A percentile compares a stretch with the other conserved stretches of the same genome.
These are phyloP conservation scores for Conticribra guillardii DNA, from an alignment of 108 stramenopile genomes.

Conservation along the genomic window DNA sequence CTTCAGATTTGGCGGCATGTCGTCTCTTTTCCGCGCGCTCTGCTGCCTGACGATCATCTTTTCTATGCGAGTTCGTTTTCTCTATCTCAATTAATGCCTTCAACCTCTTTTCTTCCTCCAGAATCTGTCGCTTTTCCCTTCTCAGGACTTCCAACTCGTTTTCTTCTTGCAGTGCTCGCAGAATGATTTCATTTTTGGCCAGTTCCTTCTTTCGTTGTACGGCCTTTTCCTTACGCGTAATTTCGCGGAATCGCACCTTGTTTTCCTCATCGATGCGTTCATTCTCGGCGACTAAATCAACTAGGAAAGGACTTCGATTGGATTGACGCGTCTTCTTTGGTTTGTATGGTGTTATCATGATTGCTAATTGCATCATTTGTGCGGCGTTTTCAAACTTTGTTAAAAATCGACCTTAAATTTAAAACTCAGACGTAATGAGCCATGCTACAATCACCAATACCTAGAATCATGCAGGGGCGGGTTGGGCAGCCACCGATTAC, in stretches of 20 bases:
- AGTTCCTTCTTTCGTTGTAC: not conserved
- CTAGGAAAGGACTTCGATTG: slow-evolving; percentile 11
- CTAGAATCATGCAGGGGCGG: too few species aligned
- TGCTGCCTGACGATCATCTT: slow-evolving; percentile 15
- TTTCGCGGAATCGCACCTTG: slow-evolving; percentile 6
- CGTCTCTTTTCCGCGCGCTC: slow-evolving; percentile 18
- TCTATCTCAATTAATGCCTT: slow-evolving; percentile 28
- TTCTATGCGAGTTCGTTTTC: slow-evolving; percentile 7
- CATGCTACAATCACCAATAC: too few species aligned
- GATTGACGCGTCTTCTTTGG: slow-evolving; percentile 6
- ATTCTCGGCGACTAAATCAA: slow-evolving; percentile 19
- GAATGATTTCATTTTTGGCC: slow-evolving; percentile 22
- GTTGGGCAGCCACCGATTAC: too few species aligned
- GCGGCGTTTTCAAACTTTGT: too few species aligned
- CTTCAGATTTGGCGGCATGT: slow-evolving; percentile 19
- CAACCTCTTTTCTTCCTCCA: slow-evolving; percentile 15
- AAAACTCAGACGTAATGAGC: too few species aligned
- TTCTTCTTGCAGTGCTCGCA: slow-evolving; percentile 4
- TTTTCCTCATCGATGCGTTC: slow-evolving; percentile 26
- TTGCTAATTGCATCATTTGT: too few species aligned
- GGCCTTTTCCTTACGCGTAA: not conserved
- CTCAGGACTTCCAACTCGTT: slow-evolving; percentile 12
- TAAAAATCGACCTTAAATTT: too few species aligned
- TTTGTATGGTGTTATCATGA: too few species aligned
- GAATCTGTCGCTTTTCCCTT: slow-evolving; percentile 17